Evolutionary conservation across 176 grass and related monocot species (phyloP), one percentile per base, ranked within the genome.

Genomic region (Pharus latifolius): DNA sequence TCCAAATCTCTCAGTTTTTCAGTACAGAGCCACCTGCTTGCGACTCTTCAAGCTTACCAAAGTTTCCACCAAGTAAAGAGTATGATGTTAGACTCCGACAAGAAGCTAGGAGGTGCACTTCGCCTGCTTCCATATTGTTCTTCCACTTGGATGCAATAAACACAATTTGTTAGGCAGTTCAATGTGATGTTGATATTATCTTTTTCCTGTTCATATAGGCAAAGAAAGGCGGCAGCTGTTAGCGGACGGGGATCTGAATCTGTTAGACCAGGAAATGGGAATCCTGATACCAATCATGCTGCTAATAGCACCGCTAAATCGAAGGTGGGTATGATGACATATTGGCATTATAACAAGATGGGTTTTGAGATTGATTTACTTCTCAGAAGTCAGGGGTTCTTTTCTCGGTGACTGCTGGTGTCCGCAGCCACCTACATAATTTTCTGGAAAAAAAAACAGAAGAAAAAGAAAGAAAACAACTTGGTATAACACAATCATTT

Each of bases 41-140:
- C 17, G 85, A 96, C 52, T 85, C 76, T 75, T 84, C 92, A 41
- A 79, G 54, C 63, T 79, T 96, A 62, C 85, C 92, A 1, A 96
- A 79, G 72, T 87, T 86, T 81, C 82, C 92, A 64, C 88, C 92
- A 88, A 96, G 88, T 79, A 96, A 96, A 78, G 92, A 96, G 73
- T 96, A 92, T 49, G 85, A 92, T 73, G 79, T 76, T 29, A 96
- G 87, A 65, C 79, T 96, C 34, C 81, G 72, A 46, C 78, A 91
- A 65, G 84, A 88, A 83, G 78, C 63, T 20, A 84, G 85, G 67
- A 88, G 87, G 78, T 85, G 54, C 47, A 71, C 30, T 53, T 31
- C 78, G 60, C 26, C 17, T 50, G 53, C 8, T 27, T 75, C 17
- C 31, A 22, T n/a, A 63, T 37, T 12, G 43, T 30, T 19, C 15